These are phyloP conservation scores for Phialophora verrucosa DNA, from an alignment of 2,329 filamentous ascomycete species.

Conservation along the genomic window DNA sequence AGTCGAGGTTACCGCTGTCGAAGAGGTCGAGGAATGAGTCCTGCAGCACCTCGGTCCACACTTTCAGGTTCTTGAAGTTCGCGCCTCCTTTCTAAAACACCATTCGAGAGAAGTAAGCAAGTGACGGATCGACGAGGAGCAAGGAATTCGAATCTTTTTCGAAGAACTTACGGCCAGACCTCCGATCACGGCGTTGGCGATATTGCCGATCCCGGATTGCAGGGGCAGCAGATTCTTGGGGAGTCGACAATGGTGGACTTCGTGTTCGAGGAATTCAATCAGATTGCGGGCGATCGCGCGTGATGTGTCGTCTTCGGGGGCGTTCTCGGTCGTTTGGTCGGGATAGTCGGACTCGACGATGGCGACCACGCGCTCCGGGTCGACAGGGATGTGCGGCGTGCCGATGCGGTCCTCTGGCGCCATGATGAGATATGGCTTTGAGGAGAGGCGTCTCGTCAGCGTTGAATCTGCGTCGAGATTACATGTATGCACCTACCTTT, in stretches of 20 bases:
- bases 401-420: slow-evolving; percentile 85
- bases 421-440: slow-evolving; percentile 70
- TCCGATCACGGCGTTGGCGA: slow-evolving; percentile 88
- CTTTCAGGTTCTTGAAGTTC: slow-evolving; percentile 84
- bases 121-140: background rate
- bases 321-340: slow-evolving; percentile 75
- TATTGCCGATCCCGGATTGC: slow-evolving; percentile 90
- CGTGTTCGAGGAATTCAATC: slow-evolving; percentile 85
- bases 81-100: slow-evolving; percentile 61
- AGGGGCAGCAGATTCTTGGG: slow-evolving; percentile 78
- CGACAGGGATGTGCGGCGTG: slow-evolving; percentile 78
- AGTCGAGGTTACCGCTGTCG: slow-evolving; percentile 84
- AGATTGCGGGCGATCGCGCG: slow-evolving; percentile 76
- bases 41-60: slow-evolving; percentile 93
- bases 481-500: slow-evolving; percentile 58
- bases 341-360: slow-evolving; percentile 84
- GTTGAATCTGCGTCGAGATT: background rate
- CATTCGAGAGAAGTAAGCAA: background rate
- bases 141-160: background rate
- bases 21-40: slow-evolving; percentile 93
- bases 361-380: slow-evolving; percentile 82
- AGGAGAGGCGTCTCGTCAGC: background rate
- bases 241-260: slow-evolving; percentile 77
- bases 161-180: slow-evolving; percentile 63
- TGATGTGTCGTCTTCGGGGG: slow-evolving; percentile 74